These are phyloP conservation scores for Talaromyces thailandensis DNA, from an alignment of 495 filamentous ascomycete genomes.

Conservation along the genomic window DNA sequence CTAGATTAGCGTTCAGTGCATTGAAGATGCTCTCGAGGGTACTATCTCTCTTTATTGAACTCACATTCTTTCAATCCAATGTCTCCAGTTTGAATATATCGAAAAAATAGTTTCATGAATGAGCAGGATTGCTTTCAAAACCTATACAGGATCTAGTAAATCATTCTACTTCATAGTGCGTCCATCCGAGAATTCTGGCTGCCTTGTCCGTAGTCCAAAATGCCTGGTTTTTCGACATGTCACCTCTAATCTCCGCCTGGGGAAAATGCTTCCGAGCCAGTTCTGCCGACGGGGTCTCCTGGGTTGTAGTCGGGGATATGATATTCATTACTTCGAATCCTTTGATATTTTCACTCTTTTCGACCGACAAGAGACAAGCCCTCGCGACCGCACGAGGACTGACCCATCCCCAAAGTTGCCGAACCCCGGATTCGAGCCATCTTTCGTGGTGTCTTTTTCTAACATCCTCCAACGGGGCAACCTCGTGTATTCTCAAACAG, in stretches of 20 bases:
- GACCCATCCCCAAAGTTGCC: constrained; percentile 14
- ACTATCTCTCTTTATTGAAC: not conserved
- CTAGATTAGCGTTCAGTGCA: not conserved
- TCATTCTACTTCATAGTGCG: constrained; percentile 2
- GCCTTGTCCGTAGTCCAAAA: constrained; percentile 5
- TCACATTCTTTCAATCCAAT: not conserved
- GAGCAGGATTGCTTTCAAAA: not conserved
- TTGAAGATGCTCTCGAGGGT: not conserved
- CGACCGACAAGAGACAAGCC: constrained; percentile 12
- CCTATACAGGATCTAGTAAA: not conserved
- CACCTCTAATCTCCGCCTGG: not conserved
- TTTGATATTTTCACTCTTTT: constrained; percentile 6
- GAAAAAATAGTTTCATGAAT: not conserved
- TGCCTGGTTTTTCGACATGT: constrained; percentile 4
- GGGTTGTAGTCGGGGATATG: constrained; percentile 3
- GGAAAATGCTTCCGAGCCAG: constrained; percentile 4
- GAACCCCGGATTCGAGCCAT: constrained; percentile 11
- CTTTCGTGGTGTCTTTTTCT: constrained; percentile 10
- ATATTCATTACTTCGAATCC: constrained; percentile 4
- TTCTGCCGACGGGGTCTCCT: not conserved
- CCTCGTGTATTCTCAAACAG: constrained; percentile 15
- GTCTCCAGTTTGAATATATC: not conserved
- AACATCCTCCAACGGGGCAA: constrained; percentile 9
- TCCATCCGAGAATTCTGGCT: constrained; percentile 1
- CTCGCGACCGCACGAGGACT: constrained; percentile 10